Base-by-base conservation (phyloP, 148 eudicot genomes). In the Simmondsia chinensis region DNA sequence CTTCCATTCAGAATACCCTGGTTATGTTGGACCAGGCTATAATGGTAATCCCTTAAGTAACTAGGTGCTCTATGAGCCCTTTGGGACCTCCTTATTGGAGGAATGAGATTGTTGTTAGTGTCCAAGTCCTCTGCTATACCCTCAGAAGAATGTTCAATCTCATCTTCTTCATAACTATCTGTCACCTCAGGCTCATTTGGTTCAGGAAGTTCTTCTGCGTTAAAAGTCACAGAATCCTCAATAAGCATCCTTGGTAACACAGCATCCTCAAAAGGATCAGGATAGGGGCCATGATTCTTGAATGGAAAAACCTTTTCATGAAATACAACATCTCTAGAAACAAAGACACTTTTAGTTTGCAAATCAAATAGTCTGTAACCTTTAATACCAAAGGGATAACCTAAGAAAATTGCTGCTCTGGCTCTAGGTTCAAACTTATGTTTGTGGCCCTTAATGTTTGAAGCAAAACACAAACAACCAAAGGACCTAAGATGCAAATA, bases 401-500 rank as follows among this genome's bases (percentile, higher is more conserved):
- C 50, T 27, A 46, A n/a, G 3, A 46, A 17, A 16, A 28, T 5
- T 13, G 34, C 7, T 0, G n/a, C 20, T 0, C 1, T 20, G 7
- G 41, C 1, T 13, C 41, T 1, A 37, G 41, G 43, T 8, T 39
- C 13, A 20, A 39, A 19, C 13, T 17, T 16, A 0, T 22, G 11
- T 2, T 24, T 7, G 9, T 47, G 36, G 25, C 37, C 9, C n/a
- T n/a, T n/a, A n/a, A n/a, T n/a, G n/a, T n/a, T n/a, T n/a, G n/a
- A n/a, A n/a, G n/a, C n/a, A n/a, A 47, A 30, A 3, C 37, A 36
- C 7, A 46, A 46, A 14, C 33, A 45, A 0, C 35, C 50, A 46
- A 46, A 46, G 9, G 30, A 33, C 8, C 50, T 3, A 7, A 46
- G 19, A 29, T 3, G 17, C 5, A 20, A 12, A 7, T 46, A 46